Base-by-base conservation (phyloP, 345 rosid genomes). In the Ceriops zippeliana region DNA sequence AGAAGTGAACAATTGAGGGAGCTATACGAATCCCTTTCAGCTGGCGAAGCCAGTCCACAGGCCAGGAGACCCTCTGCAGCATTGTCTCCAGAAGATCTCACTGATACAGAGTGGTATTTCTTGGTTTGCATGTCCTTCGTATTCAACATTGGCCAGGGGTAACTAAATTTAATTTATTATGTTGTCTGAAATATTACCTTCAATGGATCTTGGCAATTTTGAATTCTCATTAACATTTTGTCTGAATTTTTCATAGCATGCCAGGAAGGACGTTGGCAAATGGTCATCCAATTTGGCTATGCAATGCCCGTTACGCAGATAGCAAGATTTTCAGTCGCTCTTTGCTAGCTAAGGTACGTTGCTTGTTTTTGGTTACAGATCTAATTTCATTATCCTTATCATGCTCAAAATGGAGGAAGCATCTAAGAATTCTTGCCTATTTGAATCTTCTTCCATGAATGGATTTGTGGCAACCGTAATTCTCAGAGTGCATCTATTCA, bases 321-420 rank as follows among this genome's bases (percentile, higher is more conserved):
- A 89, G 87, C 77, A 92, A 90, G 80, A 81, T 86, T 52, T 96
- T 96, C 72, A 86, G 78, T 66, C 99, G 98, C 31, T 92, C 98
- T 46, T 86, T 96, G 63, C 90, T 96, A 34, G 99, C 99, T 34
- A 92, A 96, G 90, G 98, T 93, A 67, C 51, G 71, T 62, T 75
- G 11, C 52, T 51, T 52, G 60, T 60, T 37, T 28, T 59, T 20
- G 3, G 24, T 63, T 30, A 26, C 28, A 58, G 26, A n/a, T 67
- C 26, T 59, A 16, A 53, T 22, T 56, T 58, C 65, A 27, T 66
- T 70, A 24, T 6, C 5, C 2, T 21, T 56, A 7, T 56, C 31
- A 21, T 66, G 21, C 42, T 67, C 21, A 58, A 65, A 34, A 28
- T 35, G 71, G 62, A 37, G 30, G 35, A 31, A 46, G 61, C 42